Conservation (phyloP, 768 basidiomycete genomes). For the Leccinum arenicola region DNA sequence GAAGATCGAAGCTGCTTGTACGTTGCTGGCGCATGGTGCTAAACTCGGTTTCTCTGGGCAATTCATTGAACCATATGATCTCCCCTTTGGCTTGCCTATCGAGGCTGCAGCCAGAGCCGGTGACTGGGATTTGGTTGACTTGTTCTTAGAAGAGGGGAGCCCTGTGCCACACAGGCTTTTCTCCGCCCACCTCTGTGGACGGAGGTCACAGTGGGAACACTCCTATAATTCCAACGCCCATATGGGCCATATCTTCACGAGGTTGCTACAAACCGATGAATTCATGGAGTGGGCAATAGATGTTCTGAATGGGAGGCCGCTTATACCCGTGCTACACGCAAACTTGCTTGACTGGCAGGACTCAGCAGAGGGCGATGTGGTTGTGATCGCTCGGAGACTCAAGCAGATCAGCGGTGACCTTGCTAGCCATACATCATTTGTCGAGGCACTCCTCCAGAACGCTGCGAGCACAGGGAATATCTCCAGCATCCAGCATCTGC, state of each 20-base stretch:
- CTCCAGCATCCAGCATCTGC: neutral
- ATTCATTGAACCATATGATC: too few species aligned
- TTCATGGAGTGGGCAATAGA: neutral
- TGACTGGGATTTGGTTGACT: neutral
- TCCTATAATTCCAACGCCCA: too few species aligned
- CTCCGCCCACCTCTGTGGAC: neutral
- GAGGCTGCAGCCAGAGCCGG: neutral
- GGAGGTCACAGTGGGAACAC: too few species aligned
- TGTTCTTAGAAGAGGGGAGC: neutral
- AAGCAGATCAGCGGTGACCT: neutral
- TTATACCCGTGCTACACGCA: too few species aligned
- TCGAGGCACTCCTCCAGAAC: neutral
- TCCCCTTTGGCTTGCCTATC: neutral
- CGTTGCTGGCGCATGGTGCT: too few species aligned
- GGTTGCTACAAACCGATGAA: neutral
- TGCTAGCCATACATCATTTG: neutral
- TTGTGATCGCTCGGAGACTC: neutral
- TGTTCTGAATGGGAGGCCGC: neutral
- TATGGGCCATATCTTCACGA: too few species aligned
- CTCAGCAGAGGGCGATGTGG: neutral
- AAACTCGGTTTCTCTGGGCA: too few species aligned
- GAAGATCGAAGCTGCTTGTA: too few species aligned
- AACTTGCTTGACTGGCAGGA: too few species aligned
- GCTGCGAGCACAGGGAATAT: accelerated
- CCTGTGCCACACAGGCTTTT: neutral